Base-by-base conservation (phyloP, 208 protist genomes). In the Leishmania major region DNA sequence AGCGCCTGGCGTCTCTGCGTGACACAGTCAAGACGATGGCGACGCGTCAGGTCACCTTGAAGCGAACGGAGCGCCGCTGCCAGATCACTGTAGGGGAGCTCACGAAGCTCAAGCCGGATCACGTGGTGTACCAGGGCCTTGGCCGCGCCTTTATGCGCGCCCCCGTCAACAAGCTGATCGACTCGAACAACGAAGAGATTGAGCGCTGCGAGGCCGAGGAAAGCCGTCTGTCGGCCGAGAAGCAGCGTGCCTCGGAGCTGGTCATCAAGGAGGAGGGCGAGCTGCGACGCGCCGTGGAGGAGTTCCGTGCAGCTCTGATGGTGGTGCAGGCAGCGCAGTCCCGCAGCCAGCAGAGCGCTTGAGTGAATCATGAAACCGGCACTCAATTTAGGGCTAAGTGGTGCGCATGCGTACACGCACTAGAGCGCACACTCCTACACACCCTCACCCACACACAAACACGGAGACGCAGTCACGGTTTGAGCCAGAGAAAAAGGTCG, bases 21-120 rank as follows among this genome's bases (percentile, higher is more conserved):
- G 86, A 89, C 67, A 97, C 90, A 8, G 85, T 98, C 31, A 91
- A 95, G 75, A 94, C 91, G 43, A 96, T 98, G 91, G 91, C 93
- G 8, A 96, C 88, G 35, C 93, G 93, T 31, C 93, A 97, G 77
- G 88, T 96, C 57, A 85, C 87, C 5, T 80, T 96, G 28, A 87
- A 95, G 80, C 87, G 90, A 51, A 84, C 84, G 60, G 82, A 88
- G 77, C 92, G 93, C 35, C 95, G 95, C 43, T 85, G 91, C n/a
- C 84, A 93, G 17, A 95, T 98, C 64, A 96, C 95, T 17, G 89
- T 96, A 1, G 77, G 71, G 5, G 95, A 98, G 92, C 86, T 98
- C 70, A 87, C 87, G 1, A 90, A 87, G 37, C 90, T 98, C 71
- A 81, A 88, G 73, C 67, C 87, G 8, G 87, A 89, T 64, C 95